Base-by-base conservation (phyloP, 306 rosid genomes). In the Luffa acutangula region DNA sequence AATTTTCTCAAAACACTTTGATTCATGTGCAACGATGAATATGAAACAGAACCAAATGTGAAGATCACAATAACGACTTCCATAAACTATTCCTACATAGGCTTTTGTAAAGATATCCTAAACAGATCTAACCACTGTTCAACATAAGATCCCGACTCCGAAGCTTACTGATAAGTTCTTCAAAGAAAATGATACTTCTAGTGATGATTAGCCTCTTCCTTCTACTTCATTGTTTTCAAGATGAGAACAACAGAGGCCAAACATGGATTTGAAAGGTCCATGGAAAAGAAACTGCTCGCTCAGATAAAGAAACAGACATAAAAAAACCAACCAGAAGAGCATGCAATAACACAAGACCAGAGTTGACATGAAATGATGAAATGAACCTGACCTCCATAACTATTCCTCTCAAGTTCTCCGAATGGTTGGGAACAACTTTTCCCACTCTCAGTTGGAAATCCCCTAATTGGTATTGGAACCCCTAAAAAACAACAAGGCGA, bases 361-460 rank as follows among this genome's bases (percentile, higher is more conserved):
- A 71, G 41, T 52, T 53, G 1, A 31, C 69, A 34, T 20, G 15
- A 60, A 48, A 70, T 36, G 76, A 49, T 48, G 31, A 7, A 58
- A 57, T 43, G 53, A 43, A 34, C 6, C 76, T 63, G 83, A 90
- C 97, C 99, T 93, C 99, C 92, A 95, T 88, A 51, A 87, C 88
- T 84, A 95, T 95, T 78, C 97, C 99, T 87, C 97, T 89, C 78
- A 95, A 84, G 82, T 43, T 84, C 80, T 95, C 97, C 8, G 93
- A 88, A 76, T 89, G 87, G 84, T 53, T 86, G 34, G 94, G 93
- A 83, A 84, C 88, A 85, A 93, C 94, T 85, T 95, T 95, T 69
- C 93, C 93, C 56, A 93, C 87, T 56, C 90, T 89, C 59, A 93
- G 52, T 86, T 88, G 93, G 77, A 95, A 91, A 86, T 95, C 99